Conservation (phyloP, 2,329 filamentous ascomycete species). For the Arachnopeziza araneosa region DNA sequence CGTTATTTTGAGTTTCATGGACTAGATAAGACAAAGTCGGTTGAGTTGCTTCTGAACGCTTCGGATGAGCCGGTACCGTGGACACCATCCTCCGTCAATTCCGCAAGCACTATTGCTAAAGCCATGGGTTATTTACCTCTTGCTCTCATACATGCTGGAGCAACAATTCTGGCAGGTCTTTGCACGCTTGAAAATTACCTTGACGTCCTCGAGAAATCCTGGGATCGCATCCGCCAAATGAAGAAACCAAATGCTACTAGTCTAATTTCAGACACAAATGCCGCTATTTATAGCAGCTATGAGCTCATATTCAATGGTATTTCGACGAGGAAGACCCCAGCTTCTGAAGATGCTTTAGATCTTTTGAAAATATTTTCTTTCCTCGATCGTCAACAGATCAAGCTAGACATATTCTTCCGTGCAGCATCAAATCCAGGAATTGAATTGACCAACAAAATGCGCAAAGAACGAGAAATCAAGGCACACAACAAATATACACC, state of each 20-base stretch:
- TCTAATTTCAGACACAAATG: conserved; percentile 4
- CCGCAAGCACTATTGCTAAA: conserved; percentile 16
- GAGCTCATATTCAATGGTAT: conserved; percentile 26
- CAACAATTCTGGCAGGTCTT: conserved; percentile 6
- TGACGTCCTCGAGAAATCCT: conserved; percentile 1
- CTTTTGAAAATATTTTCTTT: conserved; percentile 31
- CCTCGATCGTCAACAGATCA: conserved; percentile 28
- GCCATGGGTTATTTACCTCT: conserved; percentile 27
- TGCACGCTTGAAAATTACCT: conserved; percentile 10
- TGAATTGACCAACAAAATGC: conserved; percentile 5
- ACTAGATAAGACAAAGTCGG: conserved; percentile 25
- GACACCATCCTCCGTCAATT: conserved; percentile 1
- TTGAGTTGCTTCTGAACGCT: conserved; percentile 25
- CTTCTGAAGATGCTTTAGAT: conserved; percentile 28
- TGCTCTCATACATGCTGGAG: conserved; percentile 27
- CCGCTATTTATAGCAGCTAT: conserved; percentile 27
- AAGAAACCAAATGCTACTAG: neutral
- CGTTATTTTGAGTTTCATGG: conserved; percentile 15
- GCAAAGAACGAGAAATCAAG: too few species aligned
- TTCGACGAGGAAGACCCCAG: conserved; percentile 12
- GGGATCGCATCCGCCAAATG: conserved; percentile 8
- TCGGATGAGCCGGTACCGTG: conserved; percentile 6
- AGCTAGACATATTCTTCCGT: conserved; percentile 17
- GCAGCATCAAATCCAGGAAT: conserved; percentile 17
- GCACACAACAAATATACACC: neutral